phyloP scores from a whole-genome alignment of 768 basidiomycete species.

The Tephrocybe rancida region DNA sequence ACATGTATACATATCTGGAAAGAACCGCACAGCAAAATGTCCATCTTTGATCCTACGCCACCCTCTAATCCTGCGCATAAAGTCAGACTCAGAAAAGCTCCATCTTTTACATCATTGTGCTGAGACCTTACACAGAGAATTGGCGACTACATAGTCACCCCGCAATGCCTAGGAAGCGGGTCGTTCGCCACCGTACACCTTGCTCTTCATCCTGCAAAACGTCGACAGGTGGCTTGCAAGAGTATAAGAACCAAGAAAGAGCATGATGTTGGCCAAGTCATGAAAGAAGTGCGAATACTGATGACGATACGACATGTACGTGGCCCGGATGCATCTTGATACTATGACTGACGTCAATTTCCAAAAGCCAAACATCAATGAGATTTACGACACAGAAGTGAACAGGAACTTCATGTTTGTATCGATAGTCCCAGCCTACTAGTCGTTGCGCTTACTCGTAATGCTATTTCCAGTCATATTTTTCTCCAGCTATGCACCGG shows the following conservation, averaged over 20 bases:
- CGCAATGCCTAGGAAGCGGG: conserved; percentile 79
- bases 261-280: conserved; percentile 59
- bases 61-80: conserved; percentile 57
- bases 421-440: not conserved
- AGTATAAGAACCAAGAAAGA: conserved; percentile 69
- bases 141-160: conserved; percentile 72
- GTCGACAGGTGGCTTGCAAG: conserved; percentile 83
- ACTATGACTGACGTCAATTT: not conserved
- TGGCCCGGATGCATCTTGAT: not conserved
- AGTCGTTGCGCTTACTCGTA: not conserved
- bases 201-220: conserved; percentile 62
- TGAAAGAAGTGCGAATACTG: conserved; percentile 80
- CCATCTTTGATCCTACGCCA: conserved; percentile 64
- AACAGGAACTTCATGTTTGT: conserved; percentile 61
- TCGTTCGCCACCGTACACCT: conserved; percentile 84
- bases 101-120: not conserved
- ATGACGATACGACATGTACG: conserved; percentile 72
- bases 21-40: conserved; percentile 50
- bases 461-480: conserved; percentile 57
- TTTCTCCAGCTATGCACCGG: conserved; percentile 87
- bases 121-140: conserved; percentile 38
- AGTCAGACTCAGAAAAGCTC: conserved; percentile 41
- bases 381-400: conserved; percentile 70
- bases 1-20: conserved; percentile 63
- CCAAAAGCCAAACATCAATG: conserved; percentile 77